phyloP scores from a whole-genome alignment of 1,139 yeast species.

The Hyphopichia fennica region DNA sequence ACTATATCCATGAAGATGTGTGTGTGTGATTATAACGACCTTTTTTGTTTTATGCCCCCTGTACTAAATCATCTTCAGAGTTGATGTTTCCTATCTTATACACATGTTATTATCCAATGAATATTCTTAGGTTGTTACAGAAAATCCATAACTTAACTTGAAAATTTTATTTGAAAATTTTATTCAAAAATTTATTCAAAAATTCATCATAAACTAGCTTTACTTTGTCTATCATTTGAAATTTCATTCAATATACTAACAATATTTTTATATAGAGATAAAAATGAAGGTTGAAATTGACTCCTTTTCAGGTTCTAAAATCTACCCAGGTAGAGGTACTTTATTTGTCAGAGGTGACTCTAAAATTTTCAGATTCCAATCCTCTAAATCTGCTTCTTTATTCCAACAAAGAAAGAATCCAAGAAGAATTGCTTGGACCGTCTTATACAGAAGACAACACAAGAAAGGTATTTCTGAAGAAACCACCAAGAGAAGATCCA shows the following conservation, averaged over 20 bases:
- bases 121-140: too few relatives aligned
- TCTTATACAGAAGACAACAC: constrained; percentile 99
- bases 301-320: constrained; percentile 98
- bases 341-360: constrained; percentile 99
- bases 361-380: constrained; percentile 98
- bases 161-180: too few relatives aligned
- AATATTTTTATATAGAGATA: constrained; percentile 4
- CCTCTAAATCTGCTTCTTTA: constrained; percentile 96
- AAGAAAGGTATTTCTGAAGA: constrained; percentile 99
- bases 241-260: constrained; percentile 18
- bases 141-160: too few relatives aligned
- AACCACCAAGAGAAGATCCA: constrained; percentile 93
- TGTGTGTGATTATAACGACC: too few relatives aligned
- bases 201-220: too few relatives aligned
- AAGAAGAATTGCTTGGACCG: constrained; percentile 99
- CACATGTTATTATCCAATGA: too few relatives aligned
- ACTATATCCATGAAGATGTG: too few relatives aligned
- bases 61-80: too few relatives aligned
- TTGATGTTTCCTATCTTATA: too few relatives aligned
- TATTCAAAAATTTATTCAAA: too few relatives aligned
- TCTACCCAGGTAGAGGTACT: constrained; percentile 99
- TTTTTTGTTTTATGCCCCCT: too few relatives aligned
- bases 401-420: constrained; percentile 99
- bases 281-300: constrained; percentile 99
- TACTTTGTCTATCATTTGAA: too few relatives aligned